These are phyloP conservation scores for Scenedesmus sp. DNA, from an alignment of 163 green algal species.

Conservation along the genomic window DNA sequence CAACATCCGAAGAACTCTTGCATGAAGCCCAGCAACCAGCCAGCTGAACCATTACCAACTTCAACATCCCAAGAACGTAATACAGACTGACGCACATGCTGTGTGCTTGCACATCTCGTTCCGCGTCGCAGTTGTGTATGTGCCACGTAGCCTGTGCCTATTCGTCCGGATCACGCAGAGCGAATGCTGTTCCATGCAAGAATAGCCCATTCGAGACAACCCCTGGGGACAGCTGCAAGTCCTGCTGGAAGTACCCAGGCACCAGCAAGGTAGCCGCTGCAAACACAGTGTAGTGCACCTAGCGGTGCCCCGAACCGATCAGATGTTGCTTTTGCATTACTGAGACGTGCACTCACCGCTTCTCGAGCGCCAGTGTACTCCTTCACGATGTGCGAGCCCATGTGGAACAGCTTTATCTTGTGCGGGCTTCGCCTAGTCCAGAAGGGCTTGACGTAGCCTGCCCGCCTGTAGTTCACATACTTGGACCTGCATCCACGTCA, in stretches of 20 bases:
- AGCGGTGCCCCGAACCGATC: neutral
- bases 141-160: neutral
- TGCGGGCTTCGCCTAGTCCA: conserved; percentile 26
- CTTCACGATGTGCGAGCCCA: conserved; percentile 52
- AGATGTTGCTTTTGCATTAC: neutral
- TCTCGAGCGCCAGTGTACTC: conserved; percentile 52
- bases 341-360: conserved; percentile 14
- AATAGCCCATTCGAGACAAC: neutral
- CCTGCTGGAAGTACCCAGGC: neutral
- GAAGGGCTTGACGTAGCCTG: conserved; percentile 43
- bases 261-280: neutral
- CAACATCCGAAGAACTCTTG: neutral
- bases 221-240: neutral
- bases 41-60: neutral
- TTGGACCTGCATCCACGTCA: neutral
- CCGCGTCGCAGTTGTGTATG: neutral
- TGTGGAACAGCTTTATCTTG: conserved; percentile 35
- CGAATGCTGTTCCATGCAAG: neutral
- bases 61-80: neutral
- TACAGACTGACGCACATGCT: neutral
- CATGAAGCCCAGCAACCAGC: neutral
- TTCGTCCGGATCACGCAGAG: neutral
- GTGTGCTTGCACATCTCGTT: neutral
- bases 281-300: neutral
- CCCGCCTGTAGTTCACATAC: conserved; percentile 16